phyloP scores from a whole-genome alignment of 2,329 filamentous ascomycete genomes.

The Penicillium freii region DNA sequence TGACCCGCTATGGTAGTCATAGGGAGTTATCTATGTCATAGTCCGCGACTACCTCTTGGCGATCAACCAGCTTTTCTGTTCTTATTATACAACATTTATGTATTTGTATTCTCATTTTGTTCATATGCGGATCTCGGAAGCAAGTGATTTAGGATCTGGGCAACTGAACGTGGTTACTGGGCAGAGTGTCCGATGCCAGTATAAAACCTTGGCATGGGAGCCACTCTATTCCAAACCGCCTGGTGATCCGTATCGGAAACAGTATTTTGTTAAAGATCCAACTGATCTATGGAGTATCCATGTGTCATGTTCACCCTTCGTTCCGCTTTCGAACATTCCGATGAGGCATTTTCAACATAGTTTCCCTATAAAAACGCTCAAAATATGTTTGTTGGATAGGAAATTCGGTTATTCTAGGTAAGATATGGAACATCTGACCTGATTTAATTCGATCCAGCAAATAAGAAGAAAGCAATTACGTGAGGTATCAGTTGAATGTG shows the following conservation, averaged over 20 bases:
- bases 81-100: background rate
- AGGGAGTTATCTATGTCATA: constrained; percentile 3
- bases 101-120: background rate
- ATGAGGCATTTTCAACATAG: constrained; percentile 21
- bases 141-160: background rate
- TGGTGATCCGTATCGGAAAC: constrained; percentile 1
- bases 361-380: constrained; percentile 3
- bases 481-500: constrained; percentile 7
- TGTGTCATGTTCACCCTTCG: constrained; percentile 2
- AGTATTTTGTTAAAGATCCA: background rate
- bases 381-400: constrained; percentile 1
- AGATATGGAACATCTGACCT: constrained; percentile 8
- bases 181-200: background rate
- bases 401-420: constrained; percentile 1
- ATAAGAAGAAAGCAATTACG: constrained; percentile 8
- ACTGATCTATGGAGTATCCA: background rate
- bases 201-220: constrained; percentile 6
- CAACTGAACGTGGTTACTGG: background rate
- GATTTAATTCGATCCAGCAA: background rate
- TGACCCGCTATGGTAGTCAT: background rate
- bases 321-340: constrained; percentile 13
- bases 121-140: background rate
- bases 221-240: background rate
- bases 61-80: background rate
- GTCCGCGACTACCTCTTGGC: background rate